Base-by-base conservation (phyloP, 75 land plant species). In the Selaginella tamariscina region DNA sequence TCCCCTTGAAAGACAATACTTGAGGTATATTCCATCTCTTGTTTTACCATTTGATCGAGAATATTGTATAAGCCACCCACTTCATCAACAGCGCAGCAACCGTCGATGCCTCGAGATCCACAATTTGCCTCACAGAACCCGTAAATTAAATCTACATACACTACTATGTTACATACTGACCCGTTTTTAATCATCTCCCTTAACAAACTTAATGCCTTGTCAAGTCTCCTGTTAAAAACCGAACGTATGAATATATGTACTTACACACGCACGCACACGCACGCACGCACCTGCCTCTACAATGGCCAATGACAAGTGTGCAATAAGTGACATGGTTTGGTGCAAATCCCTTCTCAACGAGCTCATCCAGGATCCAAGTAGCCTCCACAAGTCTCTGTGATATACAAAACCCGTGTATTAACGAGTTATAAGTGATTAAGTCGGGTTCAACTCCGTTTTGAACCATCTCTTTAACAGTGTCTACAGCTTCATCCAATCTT, bases 401-500 rank as follows among this genome's bases (percentile, higher is more conserved):
- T 30, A 11, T 64, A 2, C 27, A 27, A 28, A 27, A 28, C 65
- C 65, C 65, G 30, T 27, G 2, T 20, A 64, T 64, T 1, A 64
- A 11, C 27, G 30, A 27, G 65, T 64, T 64, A 28, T 64, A 30
- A 1, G 65, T 64, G 29, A 64, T 30, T 20, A 64, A 2, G 30
- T 64, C 65, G 27, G 65, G 65, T 11, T 11, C 27, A 28, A 27
- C 24, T 27, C 65, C 65, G 2, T 28, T 64, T 24, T 28, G 30
- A 26, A 27, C n/a, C 65, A 64, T 64, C 29, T 28, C 5, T 20
- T 27, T 27, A 30, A 64, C 27, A 30, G 30, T 27, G 2, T 64
- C n/a, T 1, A 64, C 2, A 20, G 65, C 65, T 1, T 64, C 65
- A 1, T 64, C 29, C 2, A 28, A 30, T 1, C 30, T 23, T 1